Percentiles rank a stretch among this genome's conserved stretches.
Evolutionary conservation across 2,329 filamentous ascomycete species (phyloP).

Genomic region (Ramichloridium luteum): DNA sequence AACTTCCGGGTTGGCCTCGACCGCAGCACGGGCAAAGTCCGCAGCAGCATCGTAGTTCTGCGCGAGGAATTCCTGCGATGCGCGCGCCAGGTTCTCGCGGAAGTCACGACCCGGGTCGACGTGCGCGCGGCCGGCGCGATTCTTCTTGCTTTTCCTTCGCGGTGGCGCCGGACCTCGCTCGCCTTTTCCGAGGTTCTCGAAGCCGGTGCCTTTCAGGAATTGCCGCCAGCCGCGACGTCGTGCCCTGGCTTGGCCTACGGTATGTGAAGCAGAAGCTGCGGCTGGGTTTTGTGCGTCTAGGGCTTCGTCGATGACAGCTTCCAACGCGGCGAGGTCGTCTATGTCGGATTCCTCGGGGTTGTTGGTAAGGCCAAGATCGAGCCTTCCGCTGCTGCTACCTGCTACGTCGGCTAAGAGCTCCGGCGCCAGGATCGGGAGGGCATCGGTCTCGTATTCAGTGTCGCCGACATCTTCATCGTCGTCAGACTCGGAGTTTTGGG

Average conservation of each 20-base stretch:
- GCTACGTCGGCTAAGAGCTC: no score
- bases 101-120: slow-evolving; percentile 61
- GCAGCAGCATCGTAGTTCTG: slow-evolving; percentile 49
- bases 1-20: slow-evolving; percentile 49
- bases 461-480: no score
- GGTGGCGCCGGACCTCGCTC: slow-evolving; percentile 4
- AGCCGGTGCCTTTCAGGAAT: slow-evolving; percentile 24
- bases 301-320: no score
- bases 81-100: slow-evolving; percentile 52
- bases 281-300: no score
- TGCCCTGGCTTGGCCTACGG: not conserved
- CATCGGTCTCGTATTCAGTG: no score
- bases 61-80: slow-evolving; percentile 55
- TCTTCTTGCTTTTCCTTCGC: slow-evolving; percentile 9
- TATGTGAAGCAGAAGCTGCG: no score
- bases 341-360: no score
- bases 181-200: slow-evolving; percentile 16
- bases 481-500: no score
- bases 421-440: no score
- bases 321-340: no score
- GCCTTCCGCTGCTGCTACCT: no score
- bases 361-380: no score
- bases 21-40: slow-evolving; percentile 37
- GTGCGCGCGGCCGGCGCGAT: slow-evolving; percentile 5
- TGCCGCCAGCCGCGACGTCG: slow-evolving; percentile 19